phyloP scores from a whole-genome alignment of 2,329 filamentous ascomycete genomes.

The Ascosphaera apis region DNA sequence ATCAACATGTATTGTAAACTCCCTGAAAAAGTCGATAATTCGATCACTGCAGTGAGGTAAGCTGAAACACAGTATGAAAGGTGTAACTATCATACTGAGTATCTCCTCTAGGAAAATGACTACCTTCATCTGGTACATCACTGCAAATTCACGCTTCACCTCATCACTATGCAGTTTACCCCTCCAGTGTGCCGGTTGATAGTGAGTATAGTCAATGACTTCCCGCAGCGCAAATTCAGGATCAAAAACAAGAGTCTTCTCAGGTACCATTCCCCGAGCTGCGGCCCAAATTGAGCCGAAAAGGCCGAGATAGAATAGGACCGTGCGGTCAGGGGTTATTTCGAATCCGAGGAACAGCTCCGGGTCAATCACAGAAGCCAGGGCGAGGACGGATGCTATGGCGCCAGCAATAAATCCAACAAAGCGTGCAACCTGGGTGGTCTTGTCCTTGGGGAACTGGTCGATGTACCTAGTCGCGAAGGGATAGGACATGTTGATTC shows the following conservation, averaged over 20 bases:
- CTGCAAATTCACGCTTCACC: constrained; percentile 71
- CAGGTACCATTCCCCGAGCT: constrained; percentile 60
- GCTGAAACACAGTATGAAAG: constrained; percentile 67
- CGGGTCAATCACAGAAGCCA: constrained; percentile 69
- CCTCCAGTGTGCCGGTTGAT: constrained; percentile 73
- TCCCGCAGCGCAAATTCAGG: constrained; percentile 72
- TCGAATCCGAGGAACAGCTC: constrained; percentile 84
- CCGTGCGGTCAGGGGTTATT: constrained; percentile 67
- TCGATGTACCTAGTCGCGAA: constrained; percentile 83
- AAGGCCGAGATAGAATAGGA: constrained; percentile 71
- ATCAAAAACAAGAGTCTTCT: constrained; percentile 75
- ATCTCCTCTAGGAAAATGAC: constrained; percentile 85
- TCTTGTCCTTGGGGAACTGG: constrained; percentile 91
- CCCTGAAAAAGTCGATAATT: constrained; percentile 91
- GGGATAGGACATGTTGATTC: constrained; percentile 82
- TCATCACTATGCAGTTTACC: constrained; percentile 80
- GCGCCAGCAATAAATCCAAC: constrained; percentile 74
- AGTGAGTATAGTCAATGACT: constrained; percentile 83
- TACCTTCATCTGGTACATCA: constrained; percentile 78
- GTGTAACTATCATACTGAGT: constrained; percentile 75
- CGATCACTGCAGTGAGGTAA: constrained; percentile 75
- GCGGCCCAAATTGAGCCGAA: constrained; percentile 67
- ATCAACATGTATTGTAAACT: constrained; percentile 93
- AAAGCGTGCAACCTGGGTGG: constrained; percentile 60
- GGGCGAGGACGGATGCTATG: constrained; percentile 59